Evolutionary conservation across 495 filamentous ascomycete species (phyloP).

Genomic region (Trichoderma erinaceum): DNA sequence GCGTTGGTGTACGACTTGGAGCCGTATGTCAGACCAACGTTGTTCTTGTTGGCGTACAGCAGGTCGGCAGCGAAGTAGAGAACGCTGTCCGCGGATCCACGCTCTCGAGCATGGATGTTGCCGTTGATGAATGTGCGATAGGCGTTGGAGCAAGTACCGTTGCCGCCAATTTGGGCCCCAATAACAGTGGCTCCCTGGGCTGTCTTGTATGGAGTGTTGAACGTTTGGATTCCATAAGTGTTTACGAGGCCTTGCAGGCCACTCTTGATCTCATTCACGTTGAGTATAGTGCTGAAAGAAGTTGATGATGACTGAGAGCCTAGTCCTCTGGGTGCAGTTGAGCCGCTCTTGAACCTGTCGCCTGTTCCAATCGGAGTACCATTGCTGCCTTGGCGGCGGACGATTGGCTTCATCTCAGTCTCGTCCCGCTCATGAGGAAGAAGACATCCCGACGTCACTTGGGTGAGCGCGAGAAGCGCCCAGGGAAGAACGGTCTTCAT

Average conservation of each 20-base stretch:
- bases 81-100: constrained; percentile 30
- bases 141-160: not conserved
- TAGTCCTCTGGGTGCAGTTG: not conserved
- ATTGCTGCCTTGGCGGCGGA: constrained; percentile 2
- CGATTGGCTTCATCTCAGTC: not conserved
- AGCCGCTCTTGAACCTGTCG: not conserved
- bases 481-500: not conserved
- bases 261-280: not conserved
- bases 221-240: not conserved
- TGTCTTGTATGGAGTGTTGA: not conserved
- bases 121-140: not conserved
- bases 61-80: constrained; percentile 35
- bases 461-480: not conserved
- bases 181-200: not conserved
- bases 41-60: constrained; percentile 30
- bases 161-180: not conserved
- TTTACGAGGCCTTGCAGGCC: not conserved
- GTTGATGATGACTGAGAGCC: not conserved
- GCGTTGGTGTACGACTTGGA: constrained; percentile 32
- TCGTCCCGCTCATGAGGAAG: constrained; percentile 1
- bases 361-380: not conserved
- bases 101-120: constrained; percentile 33
- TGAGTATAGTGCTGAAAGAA: not conserved
- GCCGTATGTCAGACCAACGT: constrained; percentile 35
- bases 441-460: not conserved